Percentiles rank a stretch among this genome's conserved stretches.
These are phyloP conservation scores for Nannochloropsis oceanica DNA, from an alignment of 108 stramenopile species.

Conservation along the genomic window DNA sequence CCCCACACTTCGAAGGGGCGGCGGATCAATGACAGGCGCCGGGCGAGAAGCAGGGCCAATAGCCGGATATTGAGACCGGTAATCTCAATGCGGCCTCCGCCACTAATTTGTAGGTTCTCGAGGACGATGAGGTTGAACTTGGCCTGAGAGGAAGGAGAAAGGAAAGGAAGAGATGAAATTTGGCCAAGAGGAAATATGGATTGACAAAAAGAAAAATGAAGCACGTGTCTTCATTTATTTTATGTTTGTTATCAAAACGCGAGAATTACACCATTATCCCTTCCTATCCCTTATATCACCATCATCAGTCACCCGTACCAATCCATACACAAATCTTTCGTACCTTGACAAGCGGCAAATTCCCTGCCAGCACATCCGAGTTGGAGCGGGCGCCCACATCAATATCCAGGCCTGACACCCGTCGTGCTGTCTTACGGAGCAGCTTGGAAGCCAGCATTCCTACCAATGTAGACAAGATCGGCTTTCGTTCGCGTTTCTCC, in stretches of 20 bases:
- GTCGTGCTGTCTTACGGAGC: background rate
- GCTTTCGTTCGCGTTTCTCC: background rate
- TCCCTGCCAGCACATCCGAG: background rate
- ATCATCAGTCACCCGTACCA: background rate
- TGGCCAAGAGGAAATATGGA: too few relatives aligned
- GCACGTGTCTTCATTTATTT: too few relatives aligned
- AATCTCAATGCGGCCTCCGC: background rate
- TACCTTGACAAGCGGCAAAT: background rate
- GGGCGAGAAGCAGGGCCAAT: background rate
- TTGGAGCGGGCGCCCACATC: background rate
- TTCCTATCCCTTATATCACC: too few relatives aligned
- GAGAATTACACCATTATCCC: too few relatives aligned
- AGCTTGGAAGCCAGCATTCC: background rate
- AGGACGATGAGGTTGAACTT: background rate
- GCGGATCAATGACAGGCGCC: background rate
- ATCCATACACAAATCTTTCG: background rate
- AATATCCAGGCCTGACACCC: background rate
- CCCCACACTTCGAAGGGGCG: background rate
- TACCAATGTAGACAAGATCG: background rate
- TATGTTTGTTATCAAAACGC: too few relatives aligned
- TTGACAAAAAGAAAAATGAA: too few relatives aligned
- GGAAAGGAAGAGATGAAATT: too few relatives aligned
- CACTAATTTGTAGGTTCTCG: background rate
- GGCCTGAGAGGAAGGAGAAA: background rate
- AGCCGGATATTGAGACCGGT: background rate